Conservation (phyloP, 2,329 filamentous ascomycete genomes). For the Epichloe sibirici region DNA sequence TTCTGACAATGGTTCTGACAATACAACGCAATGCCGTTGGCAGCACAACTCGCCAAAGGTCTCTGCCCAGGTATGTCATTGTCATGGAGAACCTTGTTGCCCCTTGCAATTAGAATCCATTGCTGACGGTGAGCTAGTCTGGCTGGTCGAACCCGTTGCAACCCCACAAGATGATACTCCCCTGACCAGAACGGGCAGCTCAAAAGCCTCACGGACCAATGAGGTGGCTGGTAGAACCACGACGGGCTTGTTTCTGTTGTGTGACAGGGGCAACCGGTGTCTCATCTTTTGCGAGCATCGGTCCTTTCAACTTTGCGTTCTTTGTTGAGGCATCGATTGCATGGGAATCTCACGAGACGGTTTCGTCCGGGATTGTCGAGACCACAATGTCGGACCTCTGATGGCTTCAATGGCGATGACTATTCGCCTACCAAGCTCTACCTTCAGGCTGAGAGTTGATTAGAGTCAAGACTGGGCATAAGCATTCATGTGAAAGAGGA, state of each 20-base stretch:
- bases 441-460: background rate
- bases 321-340: conserved; percentile 3
- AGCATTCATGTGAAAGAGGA: no score
- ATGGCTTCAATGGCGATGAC: background rate
- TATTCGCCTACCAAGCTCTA: background rate
- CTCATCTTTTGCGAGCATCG: conserved; percentile 2
- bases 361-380: background rate
- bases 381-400: background rate
- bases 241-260: conserved; percentile 1
- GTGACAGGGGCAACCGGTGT: conserved; percentile 1
- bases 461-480: no score
- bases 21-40: no score
- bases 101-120: no score
- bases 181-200: background rate
- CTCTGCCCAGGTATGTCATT: no score
- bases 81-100: no score
- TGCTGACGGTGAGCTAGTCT: no score
- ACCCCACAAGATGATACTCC: background rate
- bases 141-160: no score
- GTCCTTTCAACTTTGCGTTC: background rate
- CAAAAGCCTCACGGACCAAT: background rate
- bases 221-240: background rate
- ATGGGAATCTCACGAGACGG: background rate
- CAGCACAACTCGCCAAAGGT: no score
- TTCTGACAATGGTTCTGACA: no score